A percentile compares a stretch with the other conserved stretches of the same genome.
Conservation (phyloP, 139 green algal species). For the Ostreobium quekettii region DNA sequence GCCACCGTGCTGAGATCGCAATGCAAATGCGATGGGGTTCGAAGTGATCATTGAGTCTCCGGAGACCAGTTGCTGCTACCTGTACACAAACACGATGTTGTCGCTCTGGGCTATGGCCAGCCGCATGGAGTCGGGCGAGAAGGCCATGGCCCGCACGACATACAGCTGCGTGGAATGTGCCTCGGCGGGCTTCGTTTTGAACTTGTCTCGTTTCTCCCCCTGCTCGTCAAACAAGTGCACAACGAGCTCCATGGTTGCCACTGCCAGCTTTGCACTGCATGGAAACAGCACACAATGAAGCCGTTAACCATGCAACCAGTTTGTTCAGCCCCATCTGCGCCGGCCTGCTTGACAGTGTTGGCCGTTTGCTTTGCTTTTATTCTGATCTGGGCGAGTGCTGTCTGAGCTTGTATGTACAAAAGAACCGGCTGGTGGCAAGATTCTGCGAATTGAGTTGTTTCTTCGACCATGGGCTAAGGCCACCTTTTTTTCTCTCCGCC, state of each 20-base stretch:
- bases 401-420: not conserved
- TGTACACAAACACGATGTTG: conserved; percentile 84
- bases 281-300: not conserved
- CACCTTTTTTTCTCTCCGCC: too few relatives aligned
- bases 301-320: not conserved
- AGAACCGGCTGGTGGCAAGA: not conserved
- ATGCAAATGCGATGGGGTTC: too few relatives aligned
- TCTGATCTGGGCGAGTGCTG: not conserved
- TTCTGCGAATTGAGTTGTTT: not conserved
- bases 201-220: conserved; percentile 73
- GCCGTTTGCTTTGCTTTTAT: not conserved
- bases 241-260: conserved; percentile 60
- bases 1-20: too few relatives aligned
- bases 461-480: too few relatives aligned
- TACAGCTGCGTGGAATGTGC: conserved; percentile 30
- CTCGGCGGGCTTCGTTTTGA: conserved; percentile 59
- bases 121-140: conserved; percentile 68
- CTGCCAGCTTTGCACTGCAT: conserved; percentile 57
- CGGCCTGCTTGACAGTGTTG: not conserved
- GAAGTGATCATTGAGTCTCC: not conserved
- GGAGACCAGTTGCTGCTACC: conserved; percentile 24
- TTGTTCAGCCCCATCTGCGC: not conserved
- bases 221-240: conserved; percentile 77
- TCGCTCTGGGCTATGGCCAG: conserved; percentile 79
- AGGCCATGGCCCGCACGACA: conserved; percentile 66